These are phyloP conservation scores for Salix arbutifolia DNA, from an alignment of 345 rosid genomes.

Conservation along the genomic window DNA sequence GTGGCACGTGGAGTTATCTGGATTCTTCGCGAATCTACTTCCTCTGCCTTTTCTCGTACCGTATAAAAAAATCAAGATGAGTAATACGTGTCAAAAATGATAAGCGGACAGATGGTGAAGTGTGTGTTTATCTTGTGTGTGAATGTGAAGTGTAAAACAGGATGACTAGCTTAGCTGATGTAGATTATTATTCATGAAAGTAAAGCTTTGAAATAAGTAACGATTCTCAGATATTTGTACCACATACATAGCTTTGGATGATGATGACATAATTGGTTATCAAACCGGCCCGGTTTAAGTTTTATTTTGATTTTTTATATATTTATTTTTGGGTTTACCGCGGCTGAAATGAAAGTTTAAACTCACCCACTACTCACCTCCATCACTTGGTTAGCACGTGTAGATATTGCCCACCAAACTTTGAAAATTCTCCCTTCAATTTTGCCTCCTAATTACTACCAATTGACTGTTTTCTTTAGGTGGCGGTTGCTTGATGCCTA, in stretches of 20 bases:
- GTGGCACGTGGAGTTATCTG: not conserved
- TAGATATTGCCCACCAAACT: not conserved
- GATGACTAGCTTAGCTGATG: not conserved
- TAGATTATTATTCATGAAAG: not conserved
- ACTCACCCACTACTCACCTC: not conserved
- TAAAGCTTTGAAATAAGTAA: not conserved
- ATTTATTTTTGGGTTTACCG: not conserved
- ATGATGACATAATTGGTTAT: too few species aligned
- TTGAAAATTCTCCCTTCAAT: conserved; percentile 3
- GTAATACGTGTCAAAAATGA: not conserved
- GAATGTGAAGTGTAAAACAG: not conserved
- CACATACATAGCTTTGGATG: too few species aligned
- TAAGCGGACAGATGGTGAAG: too few species aligned
- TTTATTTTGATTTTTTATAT: not conserved
- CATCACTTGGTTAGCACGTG: not conserved
- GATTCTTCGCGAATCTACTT: not conserved
- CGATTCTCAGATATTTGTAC: too few species aligned
- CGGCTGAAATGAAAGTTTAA: not conserved
- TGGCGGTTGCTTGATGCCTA: not conserved
- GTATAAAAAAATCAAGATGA: not conserved
- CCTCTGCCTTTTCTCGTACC: not conserved
- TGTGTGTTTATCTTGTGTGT: too few species aligned
- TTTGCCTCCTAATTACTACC: not conserved
- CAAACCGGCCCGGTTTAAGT: too few species aligned
- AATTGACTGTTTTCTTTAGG: not conserved